Percentiles rank a stretch among this genome's conserved stretches.
Evolutionary conservation across 805 yeast species (phyloP).

Genomic region (Cyberlindnera misumaiensis): DNA sequence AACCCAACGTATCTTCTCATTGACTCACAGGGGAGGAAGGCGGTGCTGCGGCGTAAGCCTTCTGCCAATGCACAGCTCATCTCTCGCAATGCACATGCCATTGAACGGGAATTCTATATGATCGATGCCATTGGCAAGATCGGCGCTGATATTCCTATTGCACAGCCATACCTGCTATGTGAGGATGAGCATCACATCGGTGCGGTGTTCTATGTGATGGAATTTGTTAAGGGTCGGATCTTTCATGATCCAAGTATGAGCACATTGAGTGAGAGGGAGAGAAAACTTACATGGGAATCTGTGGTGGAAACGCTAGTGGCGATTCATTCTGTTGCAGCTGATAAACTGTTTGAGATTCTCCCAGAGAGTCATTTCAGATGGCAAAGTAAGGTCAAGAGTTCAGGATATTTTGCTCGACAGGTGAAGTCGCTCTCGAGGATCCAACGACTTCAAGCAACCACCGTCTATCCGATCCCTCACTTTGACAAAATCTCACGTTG

Average conservation of each 20-base stretch:
- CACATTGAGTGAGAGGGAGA: constrained; percentile 26
- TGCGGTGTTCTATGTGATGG: constrained; percentile 54
- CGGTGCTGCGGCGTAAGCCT: constrained; percentile 54
- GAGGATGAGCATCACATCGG: constrained; percentile 51
- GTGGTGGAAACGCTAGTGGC: constrained; percentile 41
- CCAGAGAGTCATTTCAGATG: constrained; percentile 36
- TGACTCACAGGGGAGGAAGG: constrained; percentile 32
- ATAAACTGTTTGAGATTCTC: constrained; percentile 32
- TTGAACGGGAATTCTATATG: constrained; percentile 53
- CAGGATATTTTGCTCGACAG: constrained; percentile 48
- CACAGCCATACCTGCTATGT: constrained; percentile 43
- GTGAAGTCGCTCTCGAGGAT: constrained; percentile 39
- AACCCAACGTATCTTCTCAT: constrained; percentile 52
- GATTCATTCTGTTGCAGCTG: constrained; percentile 44
- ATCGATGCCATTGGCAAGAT: constrained; percentile 29
- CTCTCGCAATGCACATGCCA: constrained; percentile 53
- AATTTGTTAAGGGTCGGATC: constrained; percentile 48
- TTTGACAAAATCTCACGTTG: constrained; percentile 37
- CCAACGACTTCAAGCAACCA: constrained; percentile 29
- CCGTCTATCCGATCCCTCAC: constrained; percentile 41
- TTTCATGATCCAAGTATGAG: constrained; percentile 45
- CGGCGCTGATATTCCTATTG: constrained; percentile 41
- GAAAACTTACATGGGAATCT: constrained; percentile 36
- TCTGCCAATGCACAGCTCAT: constrained; percentile 41
- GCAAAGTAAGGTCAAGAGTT: constrained; percentile 14